These are phyloP conservation scores for Calonectria honghensis DNA, from an alignment of 2,329 filamentous ascomycete genomes.

Conservation along the genomic window DNA sequence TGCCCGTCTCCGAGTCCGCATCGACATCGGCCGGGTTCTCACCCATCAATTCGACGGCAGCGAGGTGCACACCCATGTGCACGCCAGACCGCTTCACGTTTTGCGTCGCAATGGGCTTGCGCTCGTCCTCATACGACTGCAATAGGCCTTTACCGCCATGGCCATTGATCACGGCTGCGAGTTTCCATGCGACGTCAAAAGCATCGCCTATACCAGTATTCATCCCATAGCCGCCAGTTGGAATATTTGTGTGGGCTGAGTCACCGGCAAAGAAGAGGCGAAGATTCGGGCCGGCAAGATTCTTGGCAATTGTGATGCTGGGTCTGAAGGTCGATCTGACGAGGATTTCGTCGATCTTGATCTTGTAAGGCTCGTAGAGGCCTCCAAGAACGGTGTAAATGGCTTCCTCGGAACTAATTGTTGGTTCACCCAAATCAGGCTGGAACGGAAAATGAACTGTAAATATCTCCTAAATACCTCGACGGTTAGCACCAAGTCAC, in stretches of 20 bases:
- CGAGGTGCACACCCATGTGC: slow-evolving; percentile 29
- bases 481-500: background rate
- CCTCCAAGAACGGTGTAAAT: slow-evolving; percentile 38
- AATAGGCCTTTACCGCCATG: slow-evolving; percentile 44
- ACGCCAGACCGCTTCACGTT: slow-evolving; percentile 45
- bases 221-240: slow-evolving; percentile 61
- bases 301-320: slow-evolving; percentile 48
- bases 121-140: slow-evolving; percentile 53
- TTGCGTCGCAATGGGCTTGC: slow-evolving; percentile 43
- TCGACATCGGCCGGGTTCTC: slow-evolving; percentile 8
- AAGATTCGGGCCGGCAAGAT: slow-evolving; percentile 56
- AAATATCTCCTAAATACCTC: slow-evolving; percentile 4
- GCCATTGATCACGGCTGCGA: slow-evolving; percentile 53
- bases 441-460: slow-evolving; percentile 15
- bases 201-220: slow-evolving; percentile 61
- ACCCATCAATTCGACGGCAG: slow-evolving; percentile 21
- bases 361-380: slow-evolving; percentile 13
- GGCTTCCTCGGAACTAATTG: slow-evolving; percentile 25
- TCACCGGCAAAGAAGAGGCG: slow-evolving; percentile 61
- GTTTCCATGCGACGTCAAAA: slow-evolving; percentile 60
- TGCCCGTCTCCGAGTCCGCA: background rate
- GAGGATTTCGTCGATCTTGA: slow-evolving; percentile 52
- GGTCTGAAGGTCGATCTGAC: slow-evolving; percentile 48
- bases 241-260: slow-evolving; percentile 60
- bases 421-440: slow-evolving; percentile 2